Base-by-base conservation (phyloP, 1,284 basidiomycete species). In the Laetiporus sulphureus region DNA sequence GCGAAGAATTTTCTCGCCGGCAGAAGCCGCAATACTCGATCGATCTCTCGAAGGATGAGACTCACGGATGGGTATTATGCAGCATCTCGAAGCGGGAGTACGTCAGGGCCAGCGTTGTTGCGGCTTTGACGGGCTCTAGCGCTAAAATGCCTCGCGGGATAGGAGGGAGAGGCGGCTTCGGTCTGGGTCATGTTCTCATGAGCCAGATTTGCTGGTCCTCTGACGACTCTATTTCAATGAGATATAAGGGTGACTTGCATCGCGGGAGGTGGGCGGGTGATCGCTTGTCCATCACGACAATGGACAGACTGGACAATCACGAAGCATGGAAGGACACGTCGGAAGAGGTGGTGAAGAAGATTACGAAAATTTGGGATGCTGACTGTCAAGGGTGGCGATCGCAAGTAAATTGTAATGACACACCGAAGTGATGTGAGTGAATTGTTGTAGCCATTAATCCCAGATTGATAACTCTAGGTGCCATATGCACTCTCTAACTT, bases 281-380 rank as follows among this genome's bases (percentile, higher is more conserved):
- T 56, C 1, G 58, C 47, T 46, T 67, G 56, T 49, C 56, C 47
- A 53, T 69, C 55, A 11, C 51, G 42, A 19, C 41, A 12, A n/a
- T 42, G 30, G 43, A 44, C 16, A 21, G 32, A 13, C 19, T 52
- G 43, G 13, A 32, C 4, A 20, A 4, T 5, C 29, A 11, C 2
- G 22, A 12, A 16, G 37, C 23, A 5, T 56, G 52, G 52, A 44
- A 4, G 35, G 52, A 55, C 24, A 38, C 51, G 4, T 46, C 44
- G 1, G 41, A 38, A 3, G 44, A 46, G 18, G 43, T 40, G 3
- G 18, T 45, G n/a, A n/a, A n/a, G n/a, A n/a, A n/a, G n/a, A n/a
- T n/a, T n/a, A n/a, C n/a, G n/a, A n/a, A n/a, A n/a, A n/a, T n/a
- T n/a, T n/a, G n/a, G n/a, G n/a, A n/a, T n/a, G n/a, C n/a, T n/a